Base-by-base conservation (phyloP, 306 rosid species). In the Trichosanthes cucumerina region DNA sequence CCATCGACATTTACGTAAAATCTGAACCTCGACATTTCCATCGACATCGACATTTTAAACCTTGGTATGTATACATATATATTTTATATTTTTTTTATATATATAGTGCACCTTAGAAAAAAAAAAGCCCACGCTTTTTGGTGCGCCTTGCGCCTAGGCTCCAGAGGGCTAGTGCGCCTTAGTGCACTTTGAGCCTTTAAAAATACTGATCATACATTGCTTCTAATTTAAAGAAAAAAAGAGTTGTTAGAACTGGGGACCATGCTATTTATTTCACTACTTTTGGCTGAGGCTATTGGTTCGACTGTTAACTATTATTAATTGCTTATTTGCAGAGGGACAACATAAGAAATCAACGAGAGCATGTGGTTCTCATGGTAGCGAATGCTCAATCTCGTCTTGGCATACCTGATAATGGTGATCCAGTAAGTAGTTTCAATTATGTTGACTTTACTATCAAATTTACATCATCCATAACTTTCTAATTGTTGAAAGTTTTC, bases 371-470 rank as follows among this genome's bases (percentile, higher is more conserved):
- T 79, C 87, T 95, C 85, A 84, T 88, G 87, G 77, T 95, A 84
- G 97, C 98, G 54, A 95, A 95, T 88, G 90, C 93, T 12, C 98
- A 95, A 72, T 86, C 97, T 72, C 91, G 87, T 79, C 91, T 91
- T 81, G 88, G 86, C 80, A 87, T 89, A 66, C 96, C 88, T 75
- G 50, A 66, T 81, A 86, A 26, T 79, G 78, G 79, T 80, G 90
- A 91, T 87, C 98, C 97, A 14, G 98, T 95, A 84, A 95, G 98
- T 84, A 56, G 60, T 82, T 77, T 78, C 41, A 52, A 76, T 68
- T 64, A 76, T 79, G 34, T 34, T 79, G 44, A 77, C 59, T 72
- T 43, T 39, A 39, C 54, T 23, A 44, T 46, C 12, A 71, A 71
- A 44, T 6, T 46, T 73, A 4, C 59, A 16, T 52, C 77, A 73